A percentile compares a stretch with the other conserved stretches of the same genome.
Conservation (phyloP, 495 filamentous ascomycete species). For the Neurospora hispaniola region DNA sequence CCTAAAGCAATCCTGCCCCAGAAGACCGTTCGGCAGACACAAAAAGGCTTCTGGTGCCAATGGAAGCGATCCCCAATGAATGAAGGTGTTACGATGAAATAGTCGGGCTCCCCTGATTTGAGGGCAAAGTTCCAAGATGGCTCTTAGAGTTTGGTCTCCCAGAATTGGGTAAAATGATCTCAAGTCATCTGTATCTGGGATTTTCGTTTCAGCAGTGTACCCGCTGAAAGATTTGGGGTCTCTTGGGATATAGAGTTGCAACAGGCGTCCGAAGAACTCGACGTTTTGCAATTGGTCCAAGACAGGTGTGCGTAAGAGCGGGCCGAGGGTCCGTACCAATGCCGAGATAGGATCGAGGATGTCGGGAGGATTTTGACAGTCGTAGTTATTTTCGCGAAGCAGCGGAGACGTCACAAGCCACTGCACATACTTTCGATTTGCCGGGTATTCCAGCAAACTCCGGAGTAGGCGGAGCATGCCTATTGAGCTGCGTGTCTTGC, state of each 20-base stretch:
- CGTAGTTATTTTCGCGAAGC: background rate
- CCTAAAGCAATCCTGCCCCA: background rate
- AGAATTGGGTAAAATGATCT: background rate
- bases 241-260: background rate
- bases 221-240: background rate
- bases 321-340: background rate
- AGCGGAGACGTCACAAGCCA: background rate
- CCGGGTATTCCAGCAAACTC: background rate
- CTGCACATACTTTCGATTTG: background rate
- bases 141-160: background rate
- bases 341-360: background rate
- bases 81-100: background rate
- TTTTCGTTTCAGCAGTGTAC: background rate
- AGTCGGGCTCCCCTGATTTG: background rate
- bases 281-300: background rate
- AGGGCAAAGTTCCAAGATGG: background rate
- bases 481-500: background rate
- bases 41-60: background rate
- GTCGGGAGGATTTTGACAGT: background rate
- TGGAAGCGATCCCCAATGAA: background rate
- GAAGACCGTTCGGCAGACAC: background rate
- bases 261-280: background rate
- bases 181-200: background rate
- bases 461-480: background rate
- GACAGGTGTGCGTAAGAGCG: background rate